A percentile compares a stretch with the other conserved stretches of the same genome.
These are phyloP conservation scores for Halenospora varia DNA, from an alignment of 495 filamentous ascomycete species.

Conservation along the genomic window DNA sequence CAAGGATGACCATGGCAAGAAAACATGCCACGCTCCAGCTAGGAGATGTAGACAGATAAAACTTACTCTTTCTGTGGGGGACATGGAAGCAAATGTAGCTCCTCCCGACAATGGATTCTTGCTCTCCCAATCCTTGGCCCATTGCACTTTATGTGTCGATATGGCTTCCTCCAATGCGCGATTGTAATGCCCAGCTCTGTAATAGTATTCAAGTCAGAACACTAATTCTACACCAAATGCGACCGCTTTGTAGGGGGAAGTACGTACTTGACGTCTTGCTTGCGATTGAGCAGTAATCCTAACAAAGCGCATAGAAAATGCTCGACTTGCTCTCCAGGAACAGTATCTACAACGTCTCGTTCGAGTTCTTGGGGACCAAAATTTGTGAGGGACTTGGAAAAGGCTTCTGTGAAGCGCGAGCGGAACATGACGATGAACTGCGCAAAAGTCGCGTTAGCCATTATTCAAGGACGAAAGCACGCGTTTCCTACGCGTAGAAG, in stretches of 20 bases:
- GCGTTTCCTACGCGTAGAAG: slow-evolving; percentile 31
- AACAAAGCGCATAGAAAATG: slow-evolving; percentile 84
- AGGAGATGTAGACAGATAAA: too few relatives aligned
- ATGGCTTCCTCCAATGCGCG: slow-evolving; percentile 94
- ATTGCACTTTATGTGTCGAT: slow-evolving; percentile 78
- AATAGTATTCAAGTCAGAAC: neutral
- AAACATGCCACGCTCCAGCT: too few relatives aligned
- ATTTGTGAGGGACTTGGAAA: slow-evolving; percentile 80
- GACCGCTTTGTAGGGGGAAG: slow-evolving; percentile 6
- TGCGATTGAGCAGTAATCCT: slow-evolving; percentile 85
- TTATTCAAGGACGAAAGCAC: slow-evolving; percentile 32
- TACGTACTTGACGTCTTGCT: slow-evolving; percentile 96
- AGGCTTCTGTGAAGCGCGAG: slow-evolving; percentile 82
- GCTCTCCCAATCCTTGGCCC: slow-evolving; percentile 82
- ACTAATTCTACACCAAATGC: too few relatives aligned
- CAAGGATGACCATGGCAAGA: too few relatives aligned
- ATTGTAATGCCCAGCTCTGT: slow-evolving; percentile 78
- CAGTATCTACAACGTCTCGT: slow-evolving; percentile 67
- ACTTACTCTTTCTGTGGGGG: slow-evolving; percentile 74
- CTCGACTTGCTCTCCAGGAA: slow-evolving; percentile 82
- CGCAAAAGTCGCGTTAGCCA: slow-evolving; percentile 25
- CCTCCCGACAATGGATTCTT: slow-evolving; percentile 79
- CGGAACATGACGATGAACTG: slow-evolving; percentile 99
- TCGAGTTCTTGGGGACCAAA: slow-evolving; percentile 96
- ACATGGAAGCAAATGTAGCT: slow-evolving; percentile 74